These are phyloP conservation scores for Saksenaea vasiformis DNA, from an alignment of 371 early-diverging fungal genomes.

Conservation along the genomic window DNA sequence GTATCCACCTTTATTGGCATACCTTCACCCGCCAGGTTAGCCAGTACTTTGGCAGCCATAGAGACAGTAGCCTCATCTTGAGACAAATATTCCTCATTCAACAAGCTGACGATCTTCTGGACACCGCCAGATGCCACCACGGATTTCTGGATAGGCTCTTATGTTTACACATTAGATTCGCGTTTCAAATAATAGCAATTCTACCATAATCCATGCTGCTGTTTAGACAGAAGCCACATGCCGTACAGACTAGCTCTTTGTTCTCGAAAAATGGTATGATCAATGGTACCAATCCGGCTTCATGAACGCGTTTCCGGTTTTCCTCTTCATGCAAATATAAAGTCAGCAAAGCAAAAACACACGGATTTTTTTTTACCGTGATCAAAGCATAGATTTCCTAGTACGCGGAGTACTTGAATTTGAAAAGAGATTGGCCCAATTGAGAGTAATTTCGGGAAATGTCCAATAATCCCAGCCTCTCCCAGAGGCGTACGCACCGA, in stretches of 20 bases:
- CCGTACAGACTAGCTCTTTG: constrained; percentile 48
- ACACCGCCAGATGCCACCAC: constrained; percentile 43
- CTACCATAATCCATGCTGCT: constrained; percentile 81
- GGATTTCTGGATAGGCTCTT: constrained; percentile 50
- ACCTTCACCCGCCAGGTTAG: constrained; percentile 38
- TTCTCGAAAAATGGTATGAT: constrained; percentile 44
- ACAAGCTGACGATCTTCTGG: constrained; percentile 30
- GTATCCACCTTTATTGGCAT: neutral
- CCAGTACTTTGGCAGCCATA: constrained; percentile 37
- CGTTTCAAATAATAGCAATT: neutral
- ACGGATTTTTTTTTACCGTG: constrained; percentile 54
- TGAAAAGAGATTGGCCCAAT: constrained; percentile 33
- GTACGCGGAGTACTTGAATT: constrained; percentile 67
- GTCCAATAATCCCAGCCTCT: constrained; percentile 38
- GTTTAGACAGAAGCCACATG: constrained; percentile 73
- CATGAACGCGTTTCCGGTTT: constrained; percentile 66
- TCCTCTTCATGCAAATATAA: constrained; percentile 42
- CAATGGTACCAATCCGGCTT: constrained; percentile 46
- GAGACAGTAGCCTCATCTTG: constrained; percentile 36
- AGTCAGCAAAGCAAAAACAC: neutral
- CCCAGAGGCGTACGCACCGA: constrained; percentile 51
- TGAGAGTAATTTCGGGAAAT: constrained; percentile 33
- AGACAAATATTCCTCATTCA: constrained; percentile 37
- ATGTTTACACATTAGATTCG: neutral
- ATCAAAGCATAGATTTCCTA: constrained; percentile 82